phyloP scores from a whole-genome alignment of 1,139 yeast species.

The Yamadazyma atlantica region DNA sequence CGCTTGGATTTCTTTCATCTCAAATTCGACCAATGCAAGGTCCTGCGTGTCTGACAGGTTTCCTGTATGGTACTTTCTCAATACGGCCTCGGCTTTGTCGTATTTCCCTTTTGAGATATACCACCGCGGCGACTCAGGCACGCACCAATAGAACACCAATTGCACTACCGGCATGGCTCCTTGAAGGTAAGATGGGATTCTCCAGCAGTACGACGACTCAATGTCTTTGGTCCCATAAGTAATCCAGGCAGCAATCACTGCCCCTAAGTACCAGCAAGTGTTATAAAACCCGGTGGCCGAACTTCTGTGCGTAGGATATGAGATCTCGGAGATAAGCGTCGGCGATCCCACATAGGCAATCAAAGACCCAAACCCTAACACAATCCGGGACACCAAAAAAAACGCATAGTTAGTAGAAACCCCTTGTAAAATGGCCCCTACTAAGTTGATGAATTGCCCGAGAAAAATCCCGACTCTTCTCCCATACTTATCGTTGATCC shows the following conservation, averaged over 20 bases:
- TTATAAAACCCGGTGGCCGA: constrained; percentile 44
- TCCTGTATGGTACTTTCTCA: constrained; percentile 44
- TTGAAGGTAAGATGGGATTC: constrained; percentile 47
- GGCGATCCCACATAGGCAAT: constrained; percentile 38
- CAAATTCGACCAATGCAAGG: constrained; percentile 37
- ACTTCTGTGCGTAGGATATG: constrained; percentile 50
- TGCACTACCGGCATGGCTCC: constrained; percentile 31
- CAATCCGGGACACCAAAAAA: constrained; percentile 36
- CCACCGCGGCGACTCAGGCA: constrained; percentile 51
- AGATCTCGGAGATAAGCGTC: constrained; percentile 37
- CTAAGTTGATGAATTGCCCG: constrained; percentile 24
- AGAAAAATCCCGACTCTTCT: constrained; percentile 28
- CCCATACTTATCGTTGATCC: constrained; percentile 35
- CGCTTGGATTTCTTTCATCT: constrained; percentile 42
- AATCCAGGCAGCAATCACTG: constrained; percentile 53
- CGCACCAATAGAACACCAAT: constrained; percentile 26
- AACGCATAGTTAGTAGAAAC: constrained; percentile 38
- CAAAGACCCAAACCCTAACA: constrained; percentile 44
- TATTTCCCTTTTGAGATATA: constrained; percentile 36
- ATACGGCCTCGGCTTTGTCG: constrained; percentile 37
- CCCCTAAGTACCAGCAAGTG: constrained; percentile 52
- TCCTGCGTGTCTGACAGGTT: constrained; percentile 21
- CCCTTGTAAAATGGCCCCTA: constrained; percentile 44
- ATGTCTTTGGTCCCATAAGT: constrained; percentile 24
- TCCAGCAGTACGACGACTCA: constrained; percentile 36